These are phyloP conservation scores for Blastomyces parvus DNA, from an alignment of 2,329 filamentous ascomycete species.

Conservation along the genomic window DNA sequence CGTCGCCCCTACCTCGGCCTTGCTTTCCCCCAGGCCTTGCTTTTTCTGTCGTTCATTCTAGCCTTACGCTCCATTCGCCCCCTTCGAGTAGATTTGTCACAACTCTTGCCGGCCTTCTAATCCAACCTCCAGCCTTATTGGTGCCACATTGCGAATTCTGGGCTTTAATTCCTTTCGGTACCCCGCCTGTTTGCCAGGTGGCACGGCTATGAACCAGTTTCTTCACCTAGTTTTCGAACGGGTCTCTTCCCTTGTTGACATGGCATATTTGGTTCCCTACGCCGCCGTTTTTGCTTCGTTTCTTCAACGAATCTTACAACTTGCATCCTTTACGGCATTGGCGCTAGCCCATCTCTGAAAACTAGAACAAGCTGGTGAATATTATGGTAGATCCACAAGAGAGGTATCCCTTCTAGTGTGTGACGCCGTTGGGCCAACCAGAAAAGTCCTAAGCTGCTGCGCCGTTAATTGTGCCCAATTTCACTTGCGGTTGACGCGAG, in stretches of 20 bases:
- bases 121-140: slow-evolving; percentile 9
- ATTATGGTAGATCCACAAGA: not conserved
- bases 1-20: not conserved
- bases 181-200: slow-evolving; percentile 16
- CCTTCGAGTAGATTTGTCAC: slow-evolving; percentile 2
- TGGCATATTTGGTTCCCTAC: slow-evolving; percentile 11
- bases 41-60: slow-evolving; percentile 11
- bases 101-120: slow-evolving; percentile 1
- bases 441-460: not conserved
- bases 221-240: slow-evolving; percentile 1
- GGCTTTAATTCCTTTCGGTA: not conserved
- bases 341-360: not conserved
- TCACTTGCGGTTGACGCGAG: not conserved
- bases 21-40: slow-evolving; percentile 2
- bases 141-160: slow-evolving; percentile 15
- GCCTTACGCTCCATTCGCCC: slow-evolving; percentile 1
- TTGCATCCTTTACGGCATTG: not conserved
- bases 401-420: not conserved
- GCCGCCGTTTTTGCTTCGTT: not conserved
- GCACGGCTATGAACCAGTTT: slow-evolving; percentile 8
- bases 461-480: slow-evolving; percentile 9
- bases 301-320: slow-evolving; percentile 1
- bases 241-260: slow-evolving; percentile 2
- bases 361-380: not conserved
- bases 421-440: not conserved